These are phyloP conservation scores for Globisporangium camurandrum DNA, from an alignment of 352 stramenopile genomes.

Conservation along the genomic window DNA sequence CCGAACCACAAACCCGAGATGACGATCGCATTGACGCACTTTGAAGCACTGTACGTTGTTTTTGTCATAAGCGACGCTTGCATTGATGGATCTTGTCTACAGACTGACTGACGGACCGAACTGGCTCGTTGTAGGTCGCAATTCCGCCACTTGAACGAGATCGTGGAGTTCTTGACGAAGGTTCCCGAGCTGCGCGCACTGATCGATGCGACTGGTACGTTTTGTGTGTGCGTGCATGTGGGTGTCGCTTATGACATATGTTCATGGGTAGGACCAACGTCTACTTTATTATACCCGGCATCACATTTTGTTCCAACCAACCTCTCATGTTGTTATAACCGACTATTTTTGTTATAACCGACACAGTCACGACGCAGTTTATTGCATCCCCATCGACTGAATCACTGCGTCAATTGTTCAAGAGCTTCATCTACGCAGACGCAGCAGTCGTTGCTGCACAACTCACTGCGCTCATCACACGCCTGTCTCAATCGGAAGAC, in stretches of 20 bases:
- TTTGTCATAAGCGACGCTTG: neutral
- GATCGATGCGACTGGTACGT: slow-evolving; percentile 12
- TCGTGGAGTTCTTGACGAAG: slow-evolving; percentile 63
- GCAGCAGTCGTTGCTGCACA: slow-evolving; percentile 55
- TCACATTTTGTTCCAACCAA: too few relatives aligned
- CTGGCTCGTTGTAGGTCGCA: slow-evolving; percentile 42
- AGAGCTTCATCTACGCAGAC: slow-evolving; percentile 73
- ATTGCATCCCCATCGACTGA: slow-evolving; percentile 24
- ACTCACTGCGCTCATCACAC: slow-evolving; percentile 72
- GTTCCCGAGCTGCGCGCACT: slow-evolving; percentile 78
- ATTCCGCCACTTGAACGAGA: slow-evolving; percentile 87
- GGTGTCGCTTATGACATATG: neutral
- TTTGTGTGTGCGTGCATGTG: slow-evolving; percentile 3
- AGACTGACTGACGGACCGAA: neutral
- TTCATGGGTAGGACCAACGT: neutral
- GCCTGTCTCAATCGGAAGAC: slow-evolving; percentile 58
- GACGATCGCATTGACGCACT: slow-evolving; percentile 95
- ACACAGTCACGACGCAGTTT: slow-evolving; percentile 29
- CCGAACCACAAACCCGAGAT: slow-evolving; percentile 99
- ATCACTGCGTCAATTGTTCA: slow-evolving; percentile 65
- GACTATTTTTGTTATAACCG: neutral
- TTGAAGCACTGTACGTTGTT: slow-evolving; percentile 88
- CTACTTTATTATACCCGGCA: too few relatives aligned
- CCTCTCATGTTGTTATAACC: too few relatives aligned
- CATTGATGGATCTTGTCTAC: neutral